These are phyloP conservation scores for Candida vaughaniae DNA, from an alignment of 805 yeast genomes.

Conservation along the genomic window DNA sequence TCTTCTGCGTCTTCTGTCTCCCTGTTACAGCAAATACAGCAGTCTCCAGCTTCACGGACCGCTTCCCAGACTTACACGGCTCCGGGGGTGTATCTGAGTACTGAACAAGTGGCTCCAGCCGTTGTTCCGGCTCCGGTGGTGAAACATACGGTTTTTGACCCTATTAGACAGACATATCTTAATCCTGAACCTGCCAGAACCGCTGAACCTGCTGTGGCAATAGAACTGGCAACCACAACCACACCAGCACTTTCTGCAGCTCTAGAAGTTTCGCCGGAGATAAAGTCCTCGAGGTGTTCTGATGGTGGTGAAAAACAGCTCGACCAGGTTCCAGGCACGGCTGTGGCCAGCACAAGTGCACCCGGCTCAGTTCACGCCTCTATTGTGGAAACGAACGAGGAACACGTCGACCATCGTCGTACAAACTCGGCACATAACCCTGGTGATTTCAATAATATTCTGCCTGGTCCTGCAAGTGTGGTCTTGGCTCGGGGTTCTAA, in stretches of 20 bases:
- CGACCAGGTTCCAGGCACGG: neutral
- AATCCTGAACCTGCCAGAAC: neutral
- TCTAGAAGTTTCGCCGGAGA: neutral
- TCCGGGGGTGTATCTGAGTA: neutral
- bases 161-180: constrained; percentile 6
- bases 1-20: neutral
- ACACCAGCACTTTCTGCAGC: neutral
- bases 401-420: neutral
- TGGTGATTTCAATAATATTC: neutral
- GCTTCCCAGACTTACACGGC: neutral
- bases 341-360: neutral
- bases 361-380: neutral
- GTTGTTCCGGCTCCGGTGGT: neutral
- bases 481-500: constrained; percentile 38
- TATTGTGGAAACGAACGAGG: neutral
- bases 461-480: constrained; percentile 50
- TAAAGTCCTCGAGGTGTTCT: neutral
- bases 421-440: neutral
- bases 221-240: neutral
- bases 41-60: neutral
- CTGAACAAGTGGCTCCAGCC: neutral
- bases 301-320: too few relatives aligned
- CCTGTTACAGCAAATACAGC: neutral
- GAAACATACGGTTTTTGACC: constrained; percentile 6
- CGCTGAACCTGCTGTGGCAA: neutral